Percentiles rank a stretch among this genome's conserved stretches.
These are phyloP conservation scores for Colletotrichum karsti DNA, from an alignment of 2,329 filamentous ascomycete genomes.

Conservation along the genomic window DNA sequence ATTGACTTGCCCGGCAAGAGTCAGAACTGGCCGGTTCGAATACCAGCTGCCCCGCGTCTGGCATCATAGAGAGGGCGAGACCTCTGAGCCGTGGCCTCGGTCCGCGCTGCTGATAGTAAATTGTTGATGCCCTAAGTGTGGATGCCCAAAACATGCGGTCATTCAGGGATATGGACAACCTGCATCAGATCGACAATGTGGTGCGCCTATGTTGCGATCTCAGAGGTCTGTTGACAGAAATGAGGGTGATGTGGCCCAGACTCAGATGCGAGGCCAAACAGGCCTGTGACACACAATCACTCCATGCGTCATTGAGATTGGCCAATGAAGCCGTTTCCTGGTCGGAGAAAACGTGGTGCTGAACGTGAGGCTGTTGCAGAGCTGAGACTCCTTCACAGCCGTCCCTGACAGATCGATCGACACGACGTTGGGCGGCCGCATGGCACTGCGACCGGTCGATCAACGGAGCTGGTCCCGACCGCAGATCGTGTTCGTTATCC, in stretches of 20 bases:
- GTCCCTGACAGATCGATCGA: constrained; percentile 11
- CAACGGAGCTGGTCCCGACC: background rate
- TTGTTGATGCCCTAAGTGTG: background rate
- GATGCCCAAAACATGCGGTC: background rate
- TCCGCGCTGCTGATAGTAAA: background rate
- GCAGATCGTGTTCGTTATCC: background rate
- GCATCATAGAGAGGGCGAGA: background rate
- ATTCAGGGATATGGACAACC: background rate
- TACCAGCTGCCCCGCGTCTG: constrained; percentile 13
- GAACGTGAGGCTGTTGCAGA: constrained; percentile 18
- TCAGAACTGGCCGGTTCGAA: background rate
- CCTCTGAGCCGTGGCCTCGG: background rate
- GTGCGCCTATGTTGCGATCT: background rate
- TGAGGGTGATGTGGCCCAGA: background rate
- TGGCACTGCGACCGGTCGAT: constrained; percentile 4
- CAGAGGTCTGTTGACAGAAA: background rate
- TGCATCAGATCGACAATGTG: background rate
- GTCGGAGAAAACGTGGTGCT: background rate
- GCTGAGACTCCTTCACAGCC: background rate
- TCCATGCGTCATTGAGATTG: background rate
- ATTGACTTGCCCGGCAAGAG: background rate
- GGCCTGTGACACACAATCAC: background rate
- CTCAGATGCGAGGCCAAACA: background rate
- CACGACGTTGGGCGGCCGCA: background rate
- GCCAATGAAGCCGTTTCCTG: constrained; percentile 3